These are phyloP conservation scores for Plantago lanceolata DNA, from an alignment of 305 asterid species.

Conservation along the genomic window DNA sequence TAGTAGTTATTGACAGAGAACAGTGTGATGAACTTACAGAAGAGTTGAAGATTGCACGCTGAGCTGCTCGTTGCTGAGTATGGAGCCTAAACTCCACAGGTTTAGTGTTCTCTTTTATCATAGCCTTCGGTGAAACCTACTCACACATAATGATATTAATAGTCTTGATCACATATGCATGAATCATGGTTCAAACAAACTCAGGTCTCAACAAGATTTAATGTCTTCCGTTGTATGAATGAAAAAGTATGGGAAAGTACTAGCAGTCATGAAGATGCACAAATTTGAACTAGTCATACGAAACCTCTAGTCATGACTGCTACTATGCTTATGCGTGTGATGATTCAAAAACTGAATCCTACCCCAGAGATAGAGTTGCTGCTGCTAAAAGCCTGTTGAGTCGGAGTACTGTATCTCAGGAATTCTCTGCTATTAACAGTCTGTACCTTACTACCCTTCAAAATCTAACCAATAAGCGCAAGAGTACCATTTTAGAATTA, in stretches of 20 bases:
- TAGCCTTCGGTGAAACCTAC: conserved; percentile 34
- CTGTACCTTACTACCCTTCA: conserved; percentile 29
- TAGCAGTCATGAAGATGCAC: not conserved
- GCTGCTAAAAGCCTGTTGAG: conserved; percentile 32
- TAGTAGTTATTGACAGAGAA: not conserved
- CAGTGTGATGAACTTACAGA: conserved; percentile 35
- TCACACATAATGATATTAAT: not conserved
- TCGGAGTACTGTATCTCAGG: conserved; percentile 23
- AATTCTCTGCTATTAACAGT: conserved; percentile 23
- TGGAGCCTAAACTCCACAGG: conserved; percentile 65
- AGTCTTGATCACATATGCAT: too few species aligned
- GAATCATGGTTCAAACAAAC: too few species aligned
- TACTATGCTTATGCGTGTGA: not conserved
- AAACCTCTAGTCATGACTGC: not conserved
- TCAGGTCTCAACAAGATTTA: not conserved
- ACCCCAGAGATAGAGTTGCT: conserved; percentile 41
- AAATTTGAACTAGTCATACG: too few species aligned
- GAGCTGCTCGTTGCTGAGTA: conserved; percentile 73
- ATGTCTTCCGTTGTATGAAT: not conserved
- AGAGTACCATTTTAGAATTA: not conserved
- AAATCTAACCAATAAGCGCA: conserved; percentile 19
- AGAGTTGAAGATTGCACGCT: conserved; percentile 61
- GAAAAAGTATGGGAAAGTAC: too few species aligned
- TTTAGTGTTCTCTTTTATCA: conserved; percentile 55
- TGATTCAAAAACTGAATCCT: conserved; percentile 6